Conservation (phyloP, 108 stramenopile genomes). For the Skeletonema grethae region DNA sequence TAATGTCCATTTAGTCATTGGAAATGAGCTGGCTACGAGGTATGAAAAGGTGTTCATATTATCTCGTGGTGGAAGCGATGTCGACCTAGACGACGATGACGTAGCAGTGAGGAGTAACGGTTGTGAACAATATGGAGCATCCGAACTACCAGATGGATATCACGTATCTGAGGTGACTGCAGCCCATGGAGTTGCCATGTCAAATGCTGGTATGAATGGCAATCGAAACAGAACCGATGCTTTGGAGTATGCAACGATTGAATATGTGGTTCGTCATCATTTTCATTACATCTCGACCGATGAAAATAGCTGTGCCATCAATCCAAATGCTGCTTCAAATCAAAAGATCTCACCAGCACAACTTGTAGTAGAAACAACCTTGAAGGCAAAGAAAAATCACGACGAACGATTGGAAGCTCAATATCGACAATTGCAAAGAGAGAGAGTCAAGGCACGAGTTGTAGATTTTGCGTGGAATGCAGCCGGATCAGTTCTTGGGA, state of each 20-base stretch:
- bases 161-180: constrained; percentile 26
- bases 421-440: constrained; percentile 48
- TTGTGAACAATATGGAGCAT: constrained; percentile 25
- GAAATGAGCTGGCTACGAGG: constrained; percentile 89
- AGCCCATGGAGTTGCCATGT: constrained; percentile 22
- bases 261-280: constrained; percentile 67
- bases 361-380: constrained; percentile 22
- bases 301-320: background rate
- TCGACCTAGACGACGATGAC: constrained; percentile 15
- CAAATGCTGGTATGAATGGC: background rate
- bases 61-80: constrained; percentile 27
- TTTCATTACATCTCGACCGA: constrained; percentile 77
- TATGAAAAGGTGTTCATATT: constrained; percentile 82
- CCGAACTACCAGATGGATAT: constrained; percentile 42
- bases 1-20: constrained; percentile 95
- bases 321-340: background rate
- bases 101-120: background rate
- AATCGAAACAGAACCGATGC: constrained; percentile 28
- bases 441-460: constrained; percentile 54
- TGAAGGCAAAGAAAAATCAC: constrained; percentile 43
- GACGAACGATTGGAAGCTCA: constrained; percentile 41
- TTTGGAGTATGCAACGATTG: constrained; percentile 68
- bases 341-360: constrained; percentile 18
- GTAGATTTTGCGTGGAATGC: constrained; percentile 37
- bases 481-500: constrained; percentile 51